Evolutionary conservation across 2,329 filamentous ascomycete genomes (phyloP).

Genomic region (Trichophyton benhamiae): DNA sequence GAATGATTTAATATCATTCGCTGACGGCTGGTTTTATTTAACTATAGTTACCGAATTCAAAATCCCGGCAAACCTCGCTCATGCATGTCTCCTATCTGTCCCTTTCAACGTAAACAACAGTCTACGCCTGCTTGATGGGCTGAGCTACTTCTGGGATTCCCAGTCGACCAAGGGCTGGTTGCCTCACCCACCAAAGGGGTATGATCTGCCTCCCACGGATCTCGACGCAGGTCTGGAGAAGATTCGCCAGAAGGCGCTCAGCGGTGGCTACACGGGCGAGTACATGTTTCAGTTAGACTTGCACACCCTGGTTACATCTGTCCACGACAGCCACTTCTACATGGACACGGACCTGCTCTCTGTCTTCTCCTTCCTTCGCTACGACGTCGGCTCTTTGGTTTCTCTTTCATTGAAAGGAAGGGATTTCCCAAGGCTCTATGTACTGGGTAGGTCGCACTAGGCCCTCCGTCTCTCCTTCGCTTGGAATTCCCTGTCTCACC

Average conservation of each 20-base stretch:
- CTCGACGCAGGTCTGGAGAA: constrained; percentile 36
- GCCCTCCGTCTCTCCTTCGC: background rate
- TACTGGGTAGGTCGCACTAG: constrained; percentile 7
- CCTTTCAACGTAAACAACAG: constrained; percentile 15
- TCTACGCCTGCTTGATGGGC: constrained; percentile 14
- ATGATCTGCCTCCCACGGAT: constrained; percentile 39
- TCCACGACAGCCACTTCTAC: constrained; percentile 50
- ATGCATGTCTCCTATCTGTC: constrained; percentile 16
- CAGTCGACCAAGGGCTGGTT: constrained; percentile 17
- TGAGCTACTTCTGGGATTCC: constrained; percentile 15
- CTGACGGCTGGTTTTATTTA: background rate
- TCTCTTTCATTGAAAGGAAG: constrained; percentile 51
- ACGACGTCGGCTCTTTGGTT: constrained; percentile 44
- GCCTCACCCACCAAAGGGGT: constrained; percentile 38
- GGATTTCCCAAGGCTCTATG: constrained; percentile 45
- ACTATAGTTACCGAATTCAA: constrained; percentile 6
- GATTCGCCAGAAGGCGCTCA: constrained; percentile 34
- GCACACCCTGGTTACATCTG: constrained; percentile 40
- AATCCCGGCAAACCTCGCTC: constrained; percentile 13
- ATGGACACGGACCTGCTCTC: constrained; percentile 15
- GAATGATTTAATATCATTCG: background rate
- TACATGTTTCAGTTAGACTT: constrained; percentile 46
- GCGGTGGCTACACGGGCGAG: constrained; percentile 40
- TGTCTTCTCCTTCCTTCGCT: constrained; percentile 41
- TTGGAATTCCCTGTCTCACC: background rate